phyloP scores from a whole-genome alignment of 768 basidiomycete genomes.

The Amanita jacksonii region DNA sequence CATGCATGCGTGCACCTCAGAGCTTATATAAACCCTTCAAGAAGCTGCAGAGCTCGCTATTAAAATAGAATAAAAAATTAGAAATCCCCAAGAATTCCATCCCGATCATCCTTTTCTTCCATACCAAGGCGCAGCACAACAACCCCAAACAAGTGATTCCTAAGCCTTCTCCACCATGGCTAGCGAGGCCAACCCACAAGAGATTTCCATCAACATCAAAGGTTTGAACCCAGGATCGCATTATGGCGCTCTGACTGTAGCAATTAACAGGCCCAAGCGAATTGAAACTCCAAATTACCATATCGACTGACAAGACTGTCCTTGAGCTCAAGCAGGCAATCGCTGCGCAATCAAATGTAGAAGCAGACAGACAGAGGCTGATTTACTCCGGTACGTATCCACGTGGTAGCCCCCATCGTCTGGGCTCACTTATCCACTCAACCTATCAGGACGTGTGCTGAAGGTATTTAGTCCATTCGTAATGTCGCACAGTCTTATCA shows the following conservation, averaged over 20 bases:
- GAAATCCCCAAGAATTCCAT: too few relatives aligned
- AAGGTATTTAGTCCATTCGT: slow-evolving; percentile 39
- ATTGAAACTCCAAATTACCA: slow-evolving; percentile 83
- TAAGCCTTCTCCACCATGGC: slow-evolving; percentile 29
- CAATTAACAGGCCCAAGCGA: slow-evolving; percentile 66
- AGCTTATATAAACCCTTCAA: too few relatives aligned
- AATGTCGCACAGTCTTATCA: too few relatives aligned
- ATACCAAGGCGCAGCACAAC: slow-evolving; percentile 1
- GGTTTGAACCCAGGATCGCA: slow-evolving; percentile 25
- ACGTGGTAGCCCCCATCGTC: background rate
- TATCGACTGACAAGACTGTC: slow-evolving; percentile 77
- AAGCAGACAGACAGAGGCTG: slow-evolving; percentile 78
- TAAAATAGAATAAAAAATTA: too few relatives aligned
- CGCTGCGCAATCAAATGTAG: slow-evolving; percentile 76
- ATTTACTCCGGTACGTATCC: slow-evolving; percentile 75
- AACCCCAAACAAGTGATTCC: background rate
- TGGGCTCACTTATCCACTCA: background rate
- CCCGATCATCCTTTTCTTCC: too few relatives aligned
- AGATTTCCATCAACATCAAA: slow-evolving; percentile 63
- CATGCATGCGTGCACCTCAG: too few relatives aligned
- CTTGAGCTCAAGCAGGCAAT: slow-evolving; percentile 86
- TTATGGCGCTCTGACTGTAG: background rate
- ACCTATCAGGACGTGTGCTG: slow-evolving; percentile 53
- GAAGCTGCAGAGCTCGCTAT: too few relatives aligned
- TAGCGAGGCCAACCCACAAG: slow-evolving; percentile 31